Base-by-base conservation (phyloP, 257 asterid genomes). In the Leonotis leonurus region DNA sequence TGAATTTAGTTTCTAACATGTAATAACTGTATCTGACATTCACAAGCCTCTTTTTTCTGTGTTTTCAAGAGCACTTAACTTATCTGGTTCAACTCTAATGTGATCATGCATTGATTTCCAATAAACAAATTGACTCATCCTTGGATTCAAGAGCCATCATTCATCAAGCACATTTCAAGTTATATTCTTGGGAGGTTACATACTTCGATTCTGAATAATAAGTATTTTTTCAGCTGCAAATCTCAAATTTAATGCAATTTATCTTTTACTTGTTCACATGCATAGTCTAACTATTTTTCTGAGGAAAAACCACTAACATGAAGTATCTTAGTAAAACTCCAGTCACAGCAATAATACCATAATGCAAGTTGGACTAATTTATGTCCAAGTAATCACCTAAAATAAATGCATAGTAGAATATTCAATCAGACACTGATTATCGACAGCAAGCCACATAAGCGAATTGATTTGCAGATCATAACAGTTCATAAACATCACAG, bases 341-440 rank as follows among this genome's bases (percentile, higher is more conserved):
- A 51, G 27, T 56, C 45, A 9, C 27, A 5, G 46, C 25, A 51
- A 39, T 10, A 6, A 65, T 40, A 49, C 14, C 55, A 10, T 24
- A 10, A 11, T 29, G 36, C 21, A 50, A 56, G 8, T 10, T 4
- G 17, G 39, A 55, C 17, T 12, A 25, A 27, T 17, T 53, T 22
- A 33, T 43, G 13, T 14, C 52, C 61, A 27, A 54, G 18, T 44
- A 36, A 56, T 64, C 39, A 24, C 44, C 27, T 8, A 12, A 33
- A 27, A 5, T 17, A 17, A 58, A 65, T 1, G 45, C 44, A 49
- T 27, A 30, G 45, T 5, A 40, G 17, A 16, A 25, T 12, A 11
- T 40, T 48, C 66, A 61, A 57, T 55, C 62, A 63, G 70, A 55
- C 44, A 35, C 9, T 6, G 39, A 56, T 10, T 8, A 30, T 17